Evolutionary conservation across 164 flowering plant genomes (phyloP), one percentile per base, ranked within the genome.

Genomic region (Taxillus chinensis): DNA sequence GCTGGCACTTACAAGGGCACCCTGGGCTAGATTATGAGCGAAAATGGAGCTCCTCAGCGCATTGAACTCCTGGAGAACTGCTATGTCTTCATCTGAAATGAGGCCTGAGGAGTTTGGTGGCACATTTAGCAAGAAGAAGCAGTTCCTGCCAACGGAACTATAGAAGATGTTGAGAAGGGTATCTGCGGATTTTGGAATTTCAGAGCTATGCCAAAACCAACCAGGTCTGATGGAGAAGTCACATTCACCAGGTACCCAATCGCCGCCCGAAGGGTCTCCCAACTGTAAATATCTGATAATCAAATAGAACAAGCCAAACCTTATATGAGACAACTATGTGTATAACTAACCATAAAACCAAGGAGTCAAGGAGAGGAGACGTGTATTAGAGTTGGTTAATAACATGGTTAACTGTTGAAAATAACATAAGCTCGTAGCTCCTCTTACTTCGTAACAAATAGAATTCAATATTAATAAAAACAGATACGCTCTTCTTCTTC

Each of bases 171-270:
- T 91, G 50, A 90, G 99, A 58, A 93, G 87, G 39, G 80, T 71
- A 12, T 67, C 14, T 7, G 95, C 92, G 52, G 95, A 80, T 67
- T 93, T 93, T 49, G 99, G 99, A 68, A 51, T 64, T 77, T 93
- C 85, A 1, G 85, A 80, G 50, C 80, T 70, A 66, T 93, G 99
- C 99, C 99, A 93, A 65, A 93, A 93, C 99, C 99, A 90, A 67
- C 99, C 99, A 37, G 95, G 85, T 58, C 99, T 79, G 62, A 93
- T 90, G 37, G 99, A 93, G 64, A 93, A 95, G 74, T 93, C 99
- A 77, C 99, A 93, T 64, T 87, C 95, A 4, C 95, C 79, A 57
- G 99, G 97, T 51, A 93, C 87, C 99, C 99, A 93, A 59, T 93
- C 95, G 14, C 66, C 84, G 11, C 99, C 99, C 0, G n/a, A 39